A percentile compares a stretch with the other conserved stretches of the same genome.
These are phyloP conservation scores for Tieghemiomyces parasiticus DNA, from an alignment of 192 early-diverging fungal species.

Conservation along the genomic window DNA sequence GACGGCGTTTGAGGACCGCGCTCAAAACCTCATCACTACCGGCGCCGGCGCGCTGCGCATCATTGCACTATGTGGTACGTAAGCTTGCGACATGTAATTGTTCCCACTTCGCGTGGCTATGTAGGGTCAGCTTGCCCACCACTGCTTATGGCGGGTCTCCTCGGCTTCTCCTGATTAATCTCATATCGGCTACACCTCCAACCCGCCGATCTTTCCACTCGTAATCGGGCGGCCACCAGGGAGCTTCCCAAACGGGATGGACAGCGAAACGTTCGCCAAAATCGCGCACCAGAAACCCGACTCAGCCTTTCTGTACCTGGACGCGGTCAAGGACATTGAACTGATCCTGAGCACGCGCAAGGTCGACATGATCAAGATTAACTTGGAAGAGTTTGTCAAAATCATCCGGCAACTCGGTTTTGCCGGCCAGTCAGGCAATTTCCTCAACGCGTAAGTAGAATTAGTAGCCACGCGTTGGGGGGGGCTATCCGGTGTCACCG, in stretches of 20 bases:
- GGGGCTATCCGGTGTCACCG: neutral
- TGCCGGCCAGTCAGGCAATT: neutral
- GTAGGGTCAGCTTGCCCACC: neutral
- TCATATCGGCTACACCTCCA: neutral
- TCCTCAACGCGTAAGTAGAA: neutral
- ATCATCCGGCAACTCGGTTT: neutral
- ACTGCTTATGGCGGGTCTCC: neutral
- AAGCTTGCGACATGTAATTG: neutral
- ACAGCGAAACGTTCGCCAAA: neutral
- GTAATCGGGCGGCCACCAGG: neutral
- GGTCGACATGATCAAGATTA: slow-evolving; percentile 3
- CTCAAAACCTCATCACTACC: neutral
- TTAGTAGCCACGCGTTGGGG: neutral
- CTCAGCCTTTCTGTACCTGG: neutral
- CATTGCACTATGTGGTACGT: slow-evolving; percentile 1
- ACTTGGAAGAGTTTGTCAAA: neutral
- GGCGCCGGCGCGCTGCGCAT: neutral
- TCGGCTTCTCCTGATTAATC: neutral
- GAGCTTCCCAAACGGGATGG: slow-evolving; percentile 1
- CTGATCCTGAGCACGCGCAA: neutral
- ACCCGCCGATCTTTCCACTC: neutral
- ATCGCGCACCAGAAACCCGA: neutral
- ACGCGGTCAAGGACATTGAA: slow-evolving; percentile 1
- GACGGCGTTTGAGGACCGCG: neutral
- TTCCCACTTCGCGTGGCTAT: neutral